phyloP scores from a whole-genome alignment of 441 rosid species.

The Eutrema salsugineum region DNA sequence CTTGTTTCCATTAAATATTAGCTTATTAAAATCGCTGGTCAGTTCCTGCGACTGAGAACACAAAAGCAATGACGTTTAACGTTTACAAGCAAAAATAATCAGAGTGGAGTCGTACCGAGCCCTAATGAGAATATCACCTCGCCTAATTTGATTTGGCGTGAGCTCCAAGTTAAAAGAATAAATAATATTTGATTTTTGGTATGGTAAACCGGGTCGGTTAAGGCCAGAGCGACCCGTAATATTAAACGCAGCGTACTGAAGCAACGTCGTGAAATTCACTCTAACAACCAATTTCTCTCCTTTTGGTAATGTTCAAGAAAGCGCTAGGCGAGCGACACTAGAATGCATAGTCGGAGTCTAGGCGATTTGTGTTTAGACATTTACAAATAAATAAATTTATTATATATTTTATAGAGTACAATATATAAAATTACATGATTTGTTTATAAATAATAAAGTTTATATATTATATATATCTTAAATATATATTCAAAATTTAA shows the following conservation, averaged over 20 bases:
- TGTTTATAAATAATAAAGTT: no score
- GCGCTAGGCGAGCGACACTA: no score
- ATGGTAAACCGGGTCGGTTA: background rate
- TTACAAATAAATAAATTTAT: no score
- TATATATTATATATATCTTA: no score
- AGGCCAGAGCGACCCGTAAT: background rate
- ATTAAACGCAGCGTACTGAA: conserved; percentile 5
- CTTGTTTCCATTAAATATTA: no score
- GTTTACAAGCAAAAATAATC: background rate
- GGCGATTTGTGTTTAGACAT: no score
- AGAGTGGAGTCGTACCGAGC: background rate
- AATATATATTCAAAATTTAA: no score
- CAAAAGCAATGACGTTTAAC: background rate
- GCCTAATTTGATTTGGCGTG: background rate
- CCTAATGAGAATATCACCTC: background rate
- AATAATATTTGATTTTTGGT: background rate
- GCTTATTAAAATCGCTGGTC: background rate
- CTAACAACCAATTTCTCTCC: background rate
- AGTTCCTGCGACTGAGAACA: background rate
- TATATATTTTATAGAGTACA: no score
- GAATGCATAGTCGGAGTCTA: no score
- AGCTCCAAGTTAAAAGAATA: background rate
- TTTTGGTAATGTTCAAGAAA: no score
- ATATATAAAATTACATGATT: no score
- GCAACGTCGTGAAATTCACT: background rate